Evolutionary conservation across 176 grass and related monocot species (phyloP).

Genomic region (sorghum (Sorghum bicolor)): Sorghum_bicolor_NCBIv3 NC_012873.2:68347001-68347500

Average conservation of each 20-base stretch:
- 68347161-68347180: conserved; percentile 66
- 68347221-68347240: conserved; percentile 72
- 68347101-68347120: conserved; percentile 58
- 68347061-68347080: conserved; percentile 76
- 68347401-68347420: conserved; percentile 75
- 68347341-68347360: conserved; percentile 64
- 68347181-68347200: conserved; percentile 79
- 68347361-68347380: conserved; percentile 88
- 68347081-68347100: conserved; percentile 65
- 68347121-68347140: conserved; percentile 31
- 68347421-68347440: conserved; percentile 70
- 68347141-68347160: conserved; percentile 43
- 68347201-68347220: conserved; percentile 75
- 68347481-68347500: conserved; percentile 65
- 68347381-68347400: conserved; percentile 67
- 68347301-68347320: conserved; percentile 51
- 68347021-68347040: conserved; percentile 65
- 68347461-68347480: conserved; percentile 93
- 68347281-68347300: conserved; percentile 95
- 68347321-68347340: conserved; percentile 30
- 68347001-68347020: conserved; percentile 80
- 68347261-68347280: conserved; percentile 72
- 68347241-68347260: conserved; percentile 63
- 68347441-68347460: conserved; percentile 67
- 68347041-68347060: conserved; percentile 73